These are phyloP conservation scores for Hymenoscyphus fraxineus DNA, from an alignment of 2,329 filamentous ascomycete species.

Conservation along the genomic window DNA sequence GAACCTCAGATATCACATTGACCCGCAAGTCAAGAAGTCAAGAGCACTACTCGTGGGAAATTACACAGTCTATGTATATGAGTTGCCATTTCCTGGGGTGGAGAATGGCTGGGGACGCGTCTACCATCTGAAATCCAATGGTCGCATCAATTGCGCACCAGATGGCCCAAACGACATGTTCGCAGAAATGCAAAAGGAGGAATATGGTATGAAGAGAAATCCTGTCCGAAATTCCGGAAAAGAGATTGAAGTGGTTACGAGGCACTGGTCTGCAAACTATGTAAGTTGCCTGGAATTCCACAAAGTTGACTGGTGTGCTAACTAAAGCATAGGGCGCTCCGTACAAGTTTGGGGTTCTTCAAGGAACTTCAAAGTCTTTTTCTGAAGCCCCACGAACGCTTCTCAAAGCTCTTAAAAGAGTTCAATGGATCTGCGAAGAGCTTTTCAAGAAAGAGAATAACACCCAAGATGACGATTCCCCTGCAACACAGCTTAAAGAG, in stretches of 20 bases:
- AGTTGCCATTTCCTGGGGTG: too few relatives aligned
- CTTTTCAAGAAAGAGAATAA: conserved; percentile 34
- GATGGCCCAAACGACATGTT: too few relatives aligned
- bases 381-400: conserved; percentile 46
- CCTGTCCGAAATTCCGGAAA: conserved; percentile 38
- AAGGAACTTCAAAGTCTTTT: conserved; percentile 42
- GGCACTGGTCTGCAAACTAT: conserved; percentile 53
- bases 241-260: conserved; percentile 43
- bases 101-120: too few relatives aligned
- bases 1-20: too few relatives aligned
- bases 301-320: conserved; percentile 2
- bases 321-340: conserved; percentile 48
- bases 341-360: conserved; percentile 62
- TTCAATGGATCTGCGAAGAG: conserved; percentile 52
- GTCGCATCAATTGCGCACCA: too few relatives aligned
- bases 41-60: too few relatives aligned
- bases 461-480: conserved; percentile 30
- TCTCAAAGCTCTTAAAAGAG: conserved; percentile 46
- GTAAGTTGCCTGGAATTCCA: conserved; percentile 33
- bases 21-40: too few relatives aligned
- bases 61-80: too few relatives aligned
- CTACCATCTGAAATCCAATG: too few relatives aligned
- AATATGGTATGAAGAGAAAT: conserved; percentile 46
- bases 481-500: neutral
- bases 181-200: conserved; percentile 35